Percentiles rank a stretch among this genome's conserved stretches.
Conservation (phyloP, 257 asterid species). For the Plantago elongata region DNA sequence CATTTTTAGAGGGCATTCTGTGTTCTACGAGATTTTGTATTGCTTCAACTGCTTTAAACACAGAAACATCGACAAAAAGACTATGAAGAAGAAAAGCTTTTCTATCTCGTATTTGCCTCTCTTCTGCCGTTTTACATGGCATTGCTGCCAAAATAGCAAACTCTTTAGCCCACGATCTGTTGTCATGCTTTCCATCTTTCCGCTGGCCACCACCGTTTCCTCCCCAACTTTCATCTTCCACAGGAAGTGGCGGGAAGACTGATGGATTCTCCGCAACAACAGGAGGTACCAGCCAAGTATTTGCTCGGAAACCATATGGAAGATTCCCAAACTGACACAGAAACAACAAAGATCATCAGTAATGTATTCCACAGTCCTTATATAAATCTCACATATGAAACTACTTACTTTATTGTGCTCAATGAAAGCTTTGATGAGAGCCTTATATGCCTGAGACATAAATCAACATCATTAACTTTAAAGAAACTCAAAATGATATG, state of each 20-base stretch:
- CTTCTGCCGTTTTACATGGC: constrained; percentile 78
- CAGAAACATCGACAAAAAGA: constrained; percentile 68
- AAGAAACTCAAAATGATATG: background rate
- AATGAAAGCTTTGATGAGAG: constrained; percentile 69
- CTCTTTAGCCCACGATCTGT: constrained; percentile 63
- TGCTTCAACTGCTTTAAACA: constrained; percentile 54
- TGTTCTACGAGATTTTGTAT: constrained; percentile 36
- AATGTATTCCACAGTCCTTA: background rate
- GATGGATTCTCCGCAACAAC: constrained; percentile 55
- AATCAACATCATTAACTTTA: background rate
- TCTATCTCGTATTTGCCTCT: constrained; percentile 64
- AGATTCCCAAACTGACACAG: constrained; percentile 69
- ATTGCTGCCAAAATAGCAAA: constrained; percentile 58
- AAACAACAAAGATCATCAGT: constrained; percentile 10
- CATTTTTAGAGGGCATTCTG: constrained; percentile 21
- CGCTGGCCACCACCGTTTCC: constrained; percentile 87
- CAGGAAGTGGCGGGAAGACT: constrained; percentile 55
- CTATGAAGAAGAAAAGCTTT: constrained; percentile 78
- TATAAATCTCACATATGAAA: background rate
- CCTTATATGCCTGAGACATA: constrained; percentile 61
- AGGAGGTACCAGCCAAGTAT: constrained; percentile 74
- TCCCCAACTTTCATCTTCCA: constrained; percentile 77
- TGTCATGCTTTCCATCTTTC: constrained; percentile 44
- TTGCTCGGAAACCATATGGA: constrained; percentile 78
- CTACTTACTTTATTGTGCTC: constrained; percentile 77